Conservation (phyloP, 1,139 yeast genomes). For the Taphrina communis region DNA sequence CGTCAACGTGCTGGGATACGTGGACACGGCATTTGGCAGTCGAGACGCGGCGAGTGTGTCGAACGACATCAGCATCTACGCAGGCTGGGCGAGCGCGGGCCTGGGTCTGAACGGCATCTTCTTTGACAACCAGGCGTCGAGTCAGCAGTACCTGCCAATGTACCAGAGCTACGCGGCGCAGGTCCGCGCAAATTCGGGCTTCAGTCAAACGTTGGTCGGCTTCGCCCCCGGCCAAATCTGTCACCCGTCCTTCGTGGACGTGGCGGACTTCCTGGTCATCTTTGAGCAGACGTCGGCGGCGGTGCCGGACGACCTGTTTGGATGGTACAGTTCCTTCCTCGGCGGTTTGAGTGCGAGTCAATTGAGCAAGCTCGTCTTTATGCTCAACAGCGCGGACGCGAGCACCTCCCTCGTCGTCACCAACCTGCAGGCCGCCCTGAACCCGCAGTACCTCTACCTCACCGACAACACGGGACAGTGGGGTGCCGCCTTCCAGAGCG, state of each 20-base stretch:
- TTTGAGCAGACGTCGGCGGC: constrained; percentile 17
- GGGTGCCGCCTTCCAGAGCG: constrained; percentile 25
- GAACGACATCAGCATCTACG: constrained; percentile 23
- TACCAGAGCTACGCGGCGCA: constrained; percentile 19
- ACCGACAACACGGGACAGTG: constrained; percentile 24
- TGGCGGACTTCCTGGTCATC: constrained; percentile 31
- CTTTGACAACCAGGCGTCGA: constrained; percentile 27
- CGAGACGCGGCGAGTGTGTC: constrained; percentile 14
- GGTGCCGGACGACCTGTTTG: constrained; percentile 18
- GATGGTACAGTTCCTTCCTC: constrained; percentile 29
- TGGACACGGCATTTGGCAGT: constrained; percentile 20
- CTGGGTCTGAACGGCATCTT: constrained; percentile 22
- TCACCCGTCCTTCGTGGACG: constrained; percentile 13
- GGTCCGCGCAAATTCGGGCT: constrained; percentile 15
- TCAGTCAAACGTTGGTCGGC: constrained; percentile 2
- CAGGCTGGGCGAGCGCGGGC: constrained; percentile 15
- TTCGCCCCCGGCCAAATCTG: constrained; percentile 19
- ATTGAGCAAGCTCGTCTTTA: constrained; percentile 14
- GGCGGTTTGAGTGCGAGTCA: constrained; percentile 16
- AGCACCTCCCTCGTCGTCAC: constrained; percentile 9
- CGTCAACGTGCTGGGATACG: constrained; percentile 19
- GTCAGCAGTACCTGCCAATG: constrained; percentile 6
- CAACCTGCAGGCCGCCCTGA: constrained; percentile 25
- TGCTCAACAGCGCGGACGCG: constrained; percentile 21
- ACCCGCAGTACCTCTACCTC: constrained; percentile 16